Evolutionary conservation across 495 filamentous ascomycete genomes (phyloP), one percentile per base, ranked within the genome.

Genomic region (Penicillium chermesinum): DNA sequence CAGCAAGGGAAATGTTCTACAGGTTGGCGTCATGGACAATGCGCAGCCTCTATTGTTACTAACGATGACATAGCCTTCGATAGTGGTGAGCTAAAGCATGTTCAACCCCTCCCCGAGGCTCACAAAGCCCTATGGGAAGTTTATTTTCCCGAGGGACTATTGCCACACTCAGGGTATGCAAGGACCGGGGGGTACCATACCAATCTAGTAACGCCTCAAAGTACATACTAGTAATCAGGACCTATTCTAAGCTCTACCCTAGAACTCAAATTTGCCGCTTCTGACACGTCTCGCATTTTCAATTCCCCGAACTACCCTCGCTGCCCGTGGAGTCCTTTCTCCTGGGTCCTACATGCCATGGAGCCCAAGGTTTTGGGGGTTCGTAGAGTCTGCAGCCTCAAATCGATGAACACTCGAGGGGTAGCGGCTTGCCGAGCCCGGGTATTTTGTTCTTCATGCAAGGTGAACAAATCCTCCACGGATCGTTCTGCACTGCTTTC

Each of bases 221-320:
- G 30, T 45, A 55, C n/a, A n/a, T n/a, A n/a, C n/a, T n/a, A n/a
- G n/a, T 46, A 39, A 25, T 47, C 22, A 15, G 27, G 44, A 32
- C 35, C 49, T 59, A 59, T 52, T 59, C 39, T 44, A 34, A 46
- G 39, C 38, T 43, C 15, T 44, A 10, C 7, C 12, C 30, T 44
- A 30, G 50, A 63, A 60, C 45, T 62, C 53, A 60, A 62, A 50
- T 54, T 54, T 22, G 51, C 57, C 54, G 57, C 60, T 61, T 55
- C 51, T 63, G 60, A 63, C 45, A 63, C 30, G 40, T 63, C 54
- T 47, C 33, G 16, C 35, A 41, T n/a, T 37, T n/a, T 13, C 44
- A 25, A 39, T 49, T 50, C 48, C 46, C 43, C 43, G 46, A 47
- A 37, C 25, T 22, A 39, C 19, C 19, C 44, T 20, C 15, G 19